phyloP scores from a whole-genome alignment of 129 eudicot genomes.

The Ambrosia trifida region DNA sequence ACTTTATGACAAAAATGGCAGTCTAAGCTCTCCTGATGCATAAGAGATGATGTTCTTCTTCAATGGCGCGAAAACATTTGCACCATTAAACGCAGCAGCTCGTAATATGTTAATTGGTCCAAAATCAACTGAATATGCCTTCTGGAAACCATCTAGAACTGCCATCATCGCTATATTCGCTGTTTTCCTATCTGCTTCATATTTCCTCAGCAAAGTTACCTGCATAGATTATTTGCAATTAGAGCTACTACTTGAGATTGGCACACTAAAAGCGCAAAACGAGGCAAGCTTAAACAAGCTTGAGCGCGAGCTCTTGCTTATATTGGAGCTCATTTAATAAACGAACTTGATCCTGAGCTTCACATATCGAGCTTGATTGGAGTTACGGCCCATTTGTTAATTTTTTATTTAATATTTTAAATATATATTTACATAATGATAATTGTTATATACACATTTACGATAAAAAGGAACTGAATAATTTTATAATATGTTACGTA shows the following conservation, averaged over 20 bases:
- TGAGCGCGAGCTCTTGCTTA: no score
- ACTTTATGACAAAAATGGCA: constrained; percentile 65
- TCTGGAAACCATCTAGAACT: constrained; percentile 90
- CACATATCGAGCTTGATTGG: no score
- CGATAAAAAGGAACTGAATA: no score
- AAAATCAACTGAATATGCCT: constrained; percentile 84
- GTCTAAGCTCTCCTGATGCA: constrained; percentile 83
- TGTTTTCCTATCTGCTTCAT: constrained; percentile 80
- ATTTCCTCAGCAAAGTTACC: constrained; percentile 67
- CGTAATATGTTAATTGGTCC: constrained; percentile 76
- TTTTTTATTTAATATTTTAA: no score
- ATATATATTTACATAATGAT: no score
- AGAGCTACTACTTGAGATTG: background rate
- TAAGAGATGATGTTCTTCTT: constrained; percentile 77
- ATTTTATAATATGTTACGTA: no score
- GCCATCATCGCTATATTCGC: constrained; percentile 87
- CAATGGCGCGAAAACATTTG: constrained; percentile 64
- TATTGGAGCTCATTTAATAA: no score
- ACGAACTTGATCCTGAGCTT: no score
- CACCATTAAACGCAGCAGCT: constrained; percentile 84
- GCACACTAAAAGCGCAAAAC: background rate
- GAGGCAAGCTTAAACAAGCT: no score
- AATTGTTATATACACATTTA: no score
- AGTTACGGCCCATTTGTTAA: no score
- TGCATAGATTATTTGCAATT: constrained; percentile 17